phyloP scores from a whole-genome alignment of 1,284 basidiomycete genomes.

The Trichosporon sp. region DNA sequence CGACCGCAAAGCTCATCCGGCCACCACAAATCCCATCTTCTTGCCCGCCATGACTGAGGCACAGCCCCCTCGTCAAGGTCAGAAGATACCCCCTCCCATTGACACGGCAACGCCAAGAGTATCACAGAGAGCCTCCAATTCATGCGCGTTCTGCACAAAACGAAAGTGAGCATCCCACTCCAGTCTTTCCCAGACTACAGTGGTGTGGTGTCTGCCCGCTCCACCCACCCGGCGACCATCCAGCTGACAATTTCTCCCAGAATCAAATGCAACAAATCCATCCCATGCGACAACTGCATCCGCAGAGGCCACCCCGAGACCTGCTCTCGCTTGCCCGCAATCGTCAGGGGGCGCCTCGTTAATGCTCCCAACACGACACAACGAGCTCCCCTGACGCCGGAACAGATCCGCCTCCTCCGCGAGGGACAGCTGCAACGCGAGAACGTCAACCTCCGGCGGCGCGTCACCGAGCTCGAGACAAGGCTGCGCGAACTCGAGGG shows the following conservation, averaged over 20 bases:
- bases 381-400: constrained; percentile 33
- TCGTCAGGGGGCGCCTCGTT: constrained; percentile 33
- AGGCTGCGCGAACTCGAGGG: constrained; percentile 29
- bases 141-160: constrained; percentile 35
- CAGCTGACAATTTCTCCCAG: constrained; percentile 18
- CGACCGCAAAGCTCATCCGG: constrained; percentile 15
- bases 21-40: background rate
- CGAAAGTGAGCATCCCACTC: constrained; percentile 28
- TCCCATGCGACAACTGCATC: constrained; percentile 36
- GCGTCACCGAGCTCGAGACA: constrained; percentile 31
- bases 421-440: constrained; percentile 37
- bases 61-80: background rate
- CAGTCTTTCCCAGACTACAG: background rate
- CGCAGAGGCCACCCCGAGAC: constrained; percentile 34
- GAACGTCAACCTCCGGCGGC: constrained; percentile 31
- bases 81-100: constrained; percentile 8
- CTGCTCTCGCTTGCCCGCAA: constrained; percentile 33
- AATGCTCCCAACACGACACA: constrained; percentile 33
- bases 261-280: constrained; percentile 35
- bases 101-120: constrained; percentile 14
- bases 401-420: constrained; percentile 32
- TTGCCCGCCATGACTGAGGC: constrained; percentile 12
- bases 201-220: background rate
- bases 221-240: background rate
- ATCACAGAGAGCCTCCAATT: constrained; percentile 33